Conservation (phyloP, 2,329 filamentous ascomycete species). For the Akanthomyces lecanii region DNA sequence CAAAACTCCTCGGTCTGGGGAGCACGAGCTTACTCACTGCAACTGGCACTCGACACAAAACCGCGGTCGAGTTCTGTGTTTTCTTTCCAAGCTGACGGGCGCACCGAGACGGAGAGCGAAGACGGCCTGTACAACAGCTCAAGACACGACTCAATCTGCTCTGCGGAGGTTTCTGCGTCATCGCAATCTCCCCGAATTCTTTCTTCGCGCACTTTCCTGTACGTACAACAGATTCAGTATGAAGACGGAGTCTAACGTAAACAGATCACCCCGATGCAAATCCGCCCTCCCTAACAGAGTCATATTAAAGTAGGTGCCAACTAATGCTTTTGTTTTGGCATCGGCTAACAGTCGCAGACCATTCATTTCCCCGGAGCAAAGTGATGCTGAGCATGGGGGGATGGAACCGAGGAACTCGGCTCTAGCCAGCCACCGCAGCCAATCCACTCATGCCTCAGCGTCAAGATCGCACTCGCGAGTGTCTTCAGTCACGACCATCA, state of each 20-base stretch:
- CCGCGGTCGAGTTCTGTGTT: neutral
- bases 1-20: slow-evolving; percentile 5
- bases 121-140: slow-evolving; percentile 3
- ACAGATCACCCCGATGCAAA: slow-evolving; percentile 11
- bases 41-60: slow-evolving; percentile 4
- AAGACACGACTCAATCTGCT: slow-evolving; percentile 13
- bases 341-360: slow-evolving; percentile 21
- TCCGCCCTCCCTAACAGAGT: neutral
- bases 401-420: slow-evolving; percentile 33
- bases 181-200: slow-evolving; percentile 5
- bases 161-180: slow-evolving; percentile 1
- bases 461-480: slow-evolving; percentile 48
- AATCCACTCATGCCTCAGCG: slow-evolving; percentile 46
- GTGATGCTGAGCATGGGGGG: slow-evolving; percentile 5
- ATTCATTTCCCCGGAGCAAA: slow-evolving; percentile 30
- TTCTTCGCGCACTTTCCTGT: slow-evolving; percentile 4
- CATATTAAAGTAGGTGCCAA: slow-evolving; percentile 9
- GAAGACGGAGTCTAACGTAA: neutral
- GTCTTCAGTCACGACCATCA: slow-evolving; percentile 50
- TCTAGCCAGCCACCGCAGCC: slow-evolving; percentile 50
- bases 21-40: slow-evolving; percentile 3
- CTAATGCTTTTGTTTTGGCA: neutral
- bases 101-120: slow-evolving; percentile 10
- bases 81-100: slow-evolving; percentile 2
- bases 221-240: neutral